These are phyloP conservation scores for Leccinum boreale DNA, from an alignment of 768 basidiomycete species.

Conservation along the genomic window DNA sequence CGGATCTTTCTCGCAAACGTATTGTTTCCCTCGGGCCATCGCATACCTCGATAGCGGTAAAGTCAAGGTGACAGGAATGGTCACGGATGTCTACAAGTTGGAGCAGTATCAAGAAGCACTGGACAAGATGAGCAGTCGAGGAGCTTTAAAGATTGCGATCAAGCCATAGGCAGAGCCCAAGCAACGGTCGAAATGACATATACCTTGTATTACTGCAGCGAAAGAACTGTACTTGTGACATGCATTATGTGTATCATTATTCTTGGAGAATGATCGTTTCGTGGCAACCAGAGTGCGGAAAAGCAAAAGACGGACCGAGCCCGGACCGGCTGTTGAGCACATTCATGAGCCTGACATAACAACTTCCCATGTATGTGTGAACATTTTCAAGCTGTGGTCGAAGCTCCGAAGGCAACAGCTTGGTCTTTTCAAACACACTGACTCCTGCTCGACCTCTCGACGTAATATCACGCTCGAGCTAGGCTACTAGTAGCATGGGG, in stretches of 20 bases:
- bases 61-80: constrained; percentile 79
- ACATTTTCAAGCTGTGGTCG: neutral
- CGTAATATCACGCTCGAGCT: neutral
- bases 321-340: neutral
- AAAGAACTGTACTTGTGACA: neutral
- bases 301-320: neutral
- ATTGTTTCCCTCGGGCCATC: constrained; percentile 88
- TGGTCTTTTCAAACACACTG: neutral
- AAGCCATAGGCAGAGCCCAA: constrained; percentile 40
- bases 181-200: constrained; percentile 4
- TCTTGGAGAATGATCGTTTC: neutral
- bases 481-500: neutral
- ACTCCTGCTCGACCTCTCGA: neutral
- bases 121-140: constrained; percentile 67
- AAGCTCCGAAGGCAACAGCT: neutral
- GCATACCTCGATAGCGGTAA: constrained; percentile 87
- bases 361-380: constrained; percentile 15
- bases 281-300: neutral
- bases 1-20: constrained; percentile 86
- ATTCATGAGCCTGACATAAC: neutral
- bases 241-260: neutral
- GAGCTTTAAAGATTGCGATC: constrained; percentile 59
- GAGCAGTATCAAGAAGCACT: constrained; percentile 69
- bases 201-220: constrained; percentile 11
- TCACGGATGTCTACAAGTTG: constrained; percentile 63